Conservation (phyloP, 2,329 filamentous ascomycete species). For the Calycina marina region DNA sequence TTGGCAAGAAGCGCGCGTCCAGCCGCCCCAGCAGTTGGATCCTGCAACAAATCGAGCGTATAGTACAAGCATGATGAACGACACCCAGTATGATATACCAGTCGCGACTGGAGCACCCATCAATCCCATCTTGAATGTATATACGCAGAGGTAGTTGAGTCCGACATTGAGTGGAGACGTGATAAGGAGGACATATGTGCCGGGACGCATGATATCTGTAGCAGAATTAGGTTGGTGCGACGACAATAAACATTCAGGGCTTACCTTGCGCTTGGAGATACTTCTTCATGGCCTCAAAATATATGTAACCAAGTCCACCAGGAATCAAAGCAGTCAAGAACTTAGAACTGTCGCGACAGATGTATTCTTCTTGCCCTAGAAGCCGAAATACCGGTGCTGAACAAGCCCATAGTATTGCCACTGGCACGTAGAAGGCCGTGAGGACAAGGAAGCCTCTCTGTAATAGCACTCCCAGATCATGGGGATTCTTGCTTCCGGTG, state of each 20-base stretch:
- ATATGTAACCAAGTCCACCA: constrained; percentile 73
- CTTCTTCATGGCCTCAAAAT: constrained; percentile 77
- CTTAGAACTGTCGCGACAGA: constrained; percentile 56
- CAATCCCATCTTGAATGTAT: constrained; percentile 55
- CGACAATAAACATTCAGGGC: constrained; percentile 24
- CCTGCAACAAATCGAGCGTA: constrained; percentile 61
- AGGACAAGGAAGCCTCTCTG: constrained; percentile 65
- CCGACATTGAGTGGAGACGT: constrained; percentile 70
- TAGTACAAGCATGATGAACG: constrained; percentile 59
- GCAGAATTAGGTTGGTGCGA: constrained; percentile 3
- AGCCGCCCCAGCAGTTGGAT: constrained; percentile 67
- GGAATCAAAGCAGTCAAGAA: constrained; percentile 65
- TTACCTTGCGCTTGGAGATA: constrained; percentile 78
- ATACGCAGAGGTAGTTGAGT: constrained; percentile 69
- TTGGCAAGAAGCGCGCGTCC: constrained; percentile 45
- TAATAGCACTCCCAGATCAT: constrained; percentile 63
- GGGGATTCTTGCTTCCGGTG: constrained; percentile 65
- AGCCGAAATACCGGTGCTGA: constrained; percentile 60
- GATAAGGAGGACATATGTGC: constrained; percentile 68
- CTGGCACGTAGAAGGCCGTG: constrained; percentile 54
- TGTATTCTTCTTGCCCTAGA: constrained; percentile 64
- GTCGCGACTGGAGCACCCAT: constrained; percentile 72
- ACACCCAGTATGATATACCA: constrained; percentile 74
- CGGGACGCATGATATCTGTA: constrained; percentile 56
- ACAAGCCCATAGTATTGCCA: constrained; percentile 59